These are phyloP conservation scores for Deinandra increscens DNA, from an alignment of 129 eudicot species.

Conservation along the genomic window DNA sequence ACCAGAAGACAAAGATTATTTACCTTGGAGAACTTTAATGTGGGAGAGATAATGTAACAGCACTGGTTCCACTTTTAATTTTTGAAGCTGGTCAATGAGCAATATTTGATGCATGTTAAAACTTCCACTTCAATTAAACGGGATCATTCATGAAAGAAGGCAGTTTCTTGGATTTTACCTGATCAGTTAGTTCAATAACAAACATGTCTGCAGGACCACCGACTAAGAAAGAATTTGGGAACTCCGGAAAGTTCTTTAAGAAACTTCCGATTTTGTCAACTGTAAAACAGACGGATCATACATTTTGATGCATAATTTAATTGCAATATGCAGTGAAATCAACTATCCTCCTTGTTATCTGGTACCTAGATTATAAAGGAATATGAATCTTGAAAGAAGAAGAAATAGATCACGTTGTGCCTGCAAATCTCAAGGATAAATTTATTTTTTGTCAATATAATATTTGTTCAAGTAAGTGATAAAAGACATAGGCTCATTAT, in stretches of 20 bases:
- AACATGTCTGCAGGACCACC: slow-evolving; percentile 80
- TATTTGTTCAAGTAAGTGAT: background rate
- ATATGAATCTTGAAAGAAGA: slow-evolving; percentile 77
- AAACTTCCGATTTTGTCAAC: slow-evolving; percentile 70
- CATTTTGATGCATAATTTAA: background rate
- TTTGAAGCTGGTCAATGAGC: slow-evolving; percentile 61
- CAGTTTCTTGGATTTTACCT: slow-evolving; percentile 42
- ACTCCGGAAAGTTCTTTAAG: slow-evolving; percentile 64
- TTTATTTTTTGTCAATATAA: background rate
- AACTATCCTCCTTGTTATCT: background rate
- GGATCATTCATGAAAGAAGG: background rate
- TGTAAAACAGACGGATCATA: slow-evolving; percentile 25
- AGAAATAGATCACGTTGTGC: slow-evolving; percentile 88
- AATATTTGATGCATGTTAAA: background rate
- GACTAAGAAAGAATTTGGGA: slow-evolving; percentile 73
- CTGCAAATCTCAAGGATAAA: slow-evolving; percentile 34
- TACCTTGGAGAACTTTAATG: slow-evolving; percentile 66
- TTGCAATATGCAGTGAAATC: slow-evolving; percentile 7
- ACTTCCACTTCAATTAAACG: background rate
- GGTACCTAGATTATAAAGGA: slow-evolving; percentile 70
- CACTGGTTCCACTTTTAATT: slow-evolving; percentile 92
- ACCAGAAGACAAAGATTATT: background rate
- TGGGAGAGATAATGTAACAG: slow-evolving; percentile 80
- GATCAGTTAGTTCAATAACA: slow-evolving; percentile 83
- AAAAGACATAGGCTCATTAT: background rate